phyloP scores from a whole-genome alignment of 352 stramenopile genomes.

The Phytophthora megakarya region DNA sequence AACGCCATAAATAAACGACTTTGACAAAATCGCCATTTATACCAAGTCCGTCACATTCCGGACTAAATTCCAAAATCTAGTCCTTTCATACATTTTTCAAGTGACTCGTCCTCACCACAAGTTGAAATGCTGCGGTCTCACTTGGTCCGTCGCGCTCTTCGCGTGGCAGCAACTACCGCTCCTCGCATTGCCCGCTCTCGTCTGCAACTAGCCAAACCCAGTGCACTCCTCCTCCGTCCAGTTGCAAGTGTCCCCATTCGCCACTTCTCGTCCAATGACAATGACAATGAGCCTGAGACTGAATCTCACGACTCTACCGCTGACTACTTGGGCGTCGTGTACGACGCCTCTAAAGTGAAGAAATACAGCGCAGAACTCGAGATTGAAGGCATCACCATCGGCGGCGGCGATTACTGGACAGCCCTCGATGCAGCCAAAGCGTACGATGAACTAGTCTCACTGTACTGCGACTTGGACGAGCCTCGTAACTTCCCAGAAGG shows the following conservation, averaged over 20 bases:
- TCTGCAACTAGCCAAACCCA: neutral
- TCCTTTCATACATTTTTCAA: conserved; percentile 13
- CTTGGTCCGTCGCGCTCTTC: conserved; percentile 22
- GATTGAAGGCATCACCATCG: conserved; percentile 72
- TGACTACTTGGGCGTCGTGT: conserved; percentile 73
- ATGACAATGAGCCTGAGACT: conserved; percentile 30
- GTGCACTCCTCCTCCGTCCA: neutral
- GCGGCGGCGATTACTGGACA: conserved; percentile 83
- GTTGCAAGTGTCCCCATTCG: conserved; percentile 14
- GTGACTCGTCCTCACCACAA: conserved; percentile 12
- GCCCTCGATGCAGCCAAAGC: conserved; percentile 78
- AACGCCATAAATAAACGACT: too few relatives aligned
- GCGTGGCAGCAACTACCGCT: neutral
- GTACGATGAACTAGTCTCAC: conserved; percentile 82
- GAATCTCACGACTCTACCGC: too few relatives aligned
- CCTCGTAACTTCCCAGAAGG: conserved; percentile 71
- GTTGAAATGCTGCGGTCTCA: conserved; percentile 29
- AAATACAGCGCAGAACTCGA: conserved; percentile 82
- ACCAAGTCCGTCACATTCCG: too few relatives aligned
- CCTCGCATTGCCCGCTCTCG: neutral
- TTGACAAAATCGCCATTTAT: too few relatives aligned
- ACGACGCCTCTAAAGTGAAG: conserved; percentile 74
- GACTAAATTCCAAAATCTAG: too few relatives aligned
- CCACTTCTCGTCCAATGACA: conserved; percentile 26
- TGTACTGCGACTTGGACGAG: conserved; percentile 79